Conservation (phyloP, 1,284 basidiomycete genomes). For the Cutaneotrichosporon cutaneum region DNA sequence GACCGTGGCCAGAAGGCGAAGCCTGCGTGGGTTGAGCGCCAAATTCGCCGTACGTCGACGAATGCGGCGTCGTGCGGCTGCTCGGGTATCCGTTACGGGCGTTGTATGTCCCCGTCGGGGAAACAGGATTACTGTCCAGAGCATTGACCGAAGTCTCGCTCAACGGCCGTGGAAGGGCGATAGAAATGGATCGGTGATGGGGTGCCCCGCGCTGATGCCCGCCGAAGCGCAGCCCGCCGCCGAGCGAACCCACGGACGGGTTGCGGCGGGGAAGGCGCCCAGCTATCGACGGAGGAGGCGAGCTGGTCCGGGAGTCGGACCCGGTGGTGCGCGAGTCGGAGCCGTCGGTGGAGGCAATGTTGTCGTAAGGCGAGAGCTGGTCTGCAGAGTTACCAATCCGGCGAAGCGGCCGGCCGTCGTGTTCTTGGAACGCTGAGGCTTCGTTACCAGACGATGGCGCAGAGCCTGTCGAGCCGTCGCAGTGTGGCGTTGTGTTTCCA, state of each 20-base stretch:
- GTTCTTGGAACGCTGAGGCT: neutral
- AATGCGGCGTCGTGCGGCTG: conserved; percentile 8
- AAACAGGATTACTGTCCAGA: neutral
- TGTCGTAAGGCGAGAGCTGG: conserved; percentile 14
- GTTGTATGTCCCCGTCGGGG: neutral
- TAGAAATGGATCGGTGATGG: conserved; percentile 14
- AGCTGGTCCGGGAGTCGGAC: conserved; percentile 17
- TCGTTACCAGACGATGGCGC: conserved; percentile 1
- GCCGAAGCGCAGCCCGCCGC: neutral
- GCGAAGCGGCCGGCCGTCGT: neutral
- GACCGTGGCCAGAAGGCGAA: conserved; percentile 8
- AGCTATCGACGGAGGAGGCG: conserved; percentile 17
- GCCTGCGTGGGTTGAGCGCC: neutral
- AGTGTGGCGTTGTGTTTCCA: conserved; percentile 28
- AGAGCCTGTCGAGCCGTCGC: conserved; percentile 15
- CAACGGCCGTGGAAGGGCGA: conserved; percentile 21
- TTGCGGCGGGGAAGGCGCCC: conserved; percentile 10
- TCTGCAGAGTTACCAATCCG: conserved; percentile 9
- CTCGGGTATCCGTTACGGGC: neutral
- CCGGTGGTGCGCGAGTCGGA: conserved; percentile 16
- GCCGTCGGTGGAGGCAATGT: neutral
- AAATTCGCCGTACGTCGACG: conserved; percentile 14
- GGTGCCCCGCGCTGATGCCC: conserved; percentile 15
- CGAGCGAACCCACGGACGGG: neutral
- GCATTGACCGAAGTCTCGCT: conserved; percentile 10